A percentile compares a stretch with the other conserved stretches of the same genome.
phyloP scores from a whole-genome alignment of 2,329 filamentous ascomycete species.

The Pseudocercospora fuligena region DNA sequence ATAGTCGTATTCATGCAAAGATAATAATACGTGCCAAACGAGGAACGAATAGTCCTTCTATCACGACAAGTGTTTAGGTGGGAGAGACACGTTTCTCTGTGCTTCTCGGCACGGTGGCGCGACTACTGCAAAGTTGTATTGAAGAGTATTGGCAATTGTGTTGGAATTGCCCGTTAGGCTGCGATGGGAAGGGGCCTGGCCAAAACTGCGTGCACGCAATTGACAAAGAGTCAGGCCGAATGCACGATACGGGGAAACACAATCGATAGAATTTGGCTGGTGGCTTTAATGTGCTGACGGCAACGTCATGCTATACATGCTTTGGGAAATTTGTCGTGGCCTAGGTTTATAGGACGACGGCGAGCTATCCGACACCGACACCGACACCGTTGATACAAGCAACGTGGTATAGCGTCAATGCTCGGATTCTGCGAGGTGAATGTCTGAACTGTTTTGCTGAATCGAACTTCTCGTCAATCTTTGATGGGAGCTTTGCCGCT shows the following conservation, averaged over 20 bases:
- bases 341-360: not conserved
- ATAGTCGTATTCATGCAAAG: not conserved
- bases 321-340: not conserved
- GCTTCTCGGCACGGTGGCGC: not conserved
- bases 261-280: not conserved
- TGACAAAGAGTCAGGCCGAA: slow-evolving; percentile 5
- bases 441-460: not conserved
- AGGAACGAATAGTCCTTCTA: not conserved
- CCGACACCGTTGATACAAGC: not conserved
- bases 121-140: slow-evolving; percentile 1
- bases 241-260: slow-evolving; percentile 4
- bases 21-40: not conserved
- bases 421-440: not conserved
- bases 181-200: not conserved
- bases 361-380: not conserved
- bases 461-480: not conserved
- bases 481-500: not conserved
- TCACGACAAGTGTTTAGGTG: not conserved
- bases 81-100: not conserved
- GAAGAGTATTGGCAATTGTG: not conserved
- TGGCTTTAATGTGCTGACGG: not conserved
- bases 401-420: no score
- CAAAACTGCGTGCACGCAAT: not conserved
- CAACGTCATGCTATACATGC: not conserved
- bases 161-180: slow-evolving; percentile 1